These are phyloP conservation scores for Aspergillus arachidicola DNA, from an alignment of 2,329 filamentous ascomycete species.

Conservation along the genomic window DNA sequence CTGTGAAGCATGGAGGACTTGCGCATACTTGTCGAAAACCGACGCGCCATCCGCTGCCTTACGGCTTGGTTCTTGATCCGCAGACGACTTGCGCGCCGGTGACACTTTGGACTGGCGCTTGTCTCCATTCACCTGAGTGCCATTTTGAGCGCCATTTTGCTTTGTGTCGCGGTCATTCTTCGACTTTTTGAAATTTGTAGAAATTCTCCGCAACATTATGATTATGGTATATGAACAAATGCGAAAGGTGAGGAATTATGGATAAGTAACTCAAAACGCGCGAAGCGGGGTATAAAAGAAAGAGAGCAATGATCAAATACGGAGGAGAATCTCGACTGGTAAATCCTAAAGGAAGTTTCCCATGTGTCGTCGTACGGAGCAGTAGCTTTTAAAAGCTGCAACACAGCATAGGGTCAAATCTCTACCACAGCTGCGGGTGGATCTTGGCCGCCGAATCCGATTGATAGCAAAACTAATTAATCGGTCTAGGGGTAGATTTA, in stretches of 20 bases:
- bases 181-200: slow-evolving; percentile 42
- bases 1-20: slow-evolving; percentile 56
- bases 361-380: slow-evolving; percentile 7
- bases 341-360: not conserved
- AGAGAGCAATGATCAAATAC: not conserved
- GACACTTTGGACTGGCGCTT: slow-evolving; percentile 39
- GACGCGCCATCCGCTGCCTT: slow-evolving; percentile 44
- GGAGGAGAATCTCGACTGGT: not conserved
- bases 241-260: not conserved
- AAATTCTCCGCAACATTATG: slow-evolving; percentile 45
- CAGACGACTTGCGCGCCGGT: slow-evolving; percentile 25
- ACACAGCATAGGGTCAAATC: slow-evolving; percentile 10
- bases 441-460: slow-evolving; percentile 17
- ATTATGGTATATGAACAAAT: slow-evolving; percentile 12
- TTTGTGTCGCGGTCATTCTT: slow-evolving; percentile 39
- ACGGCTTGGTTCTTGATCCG: slow-evolving; percentile 33
- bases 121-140: slow-evolving; percentile 23
- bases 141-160: slow-evolving; percentile 24
- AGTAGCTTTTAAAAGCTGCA: slow-evolving; percentile 21
- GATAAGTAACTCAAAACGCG: not conserved
- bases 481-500: not conserved
- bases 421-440: slow-evolving; percentile 11
- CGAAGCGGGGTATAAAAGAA: slow-evolving; percentile 17
- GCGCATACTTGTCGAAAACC: slow-evolving; percentile 48
- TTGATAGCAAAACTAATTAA: slow-evolving; percentile 15